Evolutionary conservation across 305 asterid genomes (phyloP).

Genomic region (Solanum aculeatissimum): DNA sequence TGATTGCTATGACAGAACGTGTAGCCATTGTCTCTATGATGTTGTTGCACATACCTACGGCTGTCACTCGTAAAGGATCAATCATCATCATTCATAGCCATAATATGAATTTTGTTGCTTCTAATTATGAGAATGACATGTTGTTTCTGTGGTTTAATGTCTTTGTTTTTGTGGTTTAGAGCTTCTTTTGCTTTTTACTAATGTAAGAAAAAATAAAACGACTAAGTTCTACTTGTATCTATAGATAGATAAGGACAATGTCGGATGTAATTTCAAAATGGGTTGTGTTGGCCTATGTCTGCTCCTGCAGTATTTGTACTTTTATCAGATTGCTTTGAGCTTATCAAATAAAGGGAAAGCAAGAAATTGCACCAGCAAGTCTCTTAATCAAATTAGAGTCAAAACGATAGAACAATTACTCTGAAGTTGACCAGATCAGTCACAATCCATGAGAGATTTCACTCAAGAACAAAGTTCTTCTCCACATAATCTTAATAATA

Average conservation of each 20-base stretch:
- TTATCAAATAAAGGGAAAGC: no score
- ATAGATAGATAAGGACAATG: not conserved
- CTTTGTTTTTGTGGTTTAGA: not conserved
- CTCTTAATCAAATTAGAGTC: no score
- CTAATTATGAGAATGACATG: not conserved
- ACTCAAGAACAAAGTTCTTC: slow-evolving; percentile 46
- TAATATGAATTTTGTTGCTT: not conserved
- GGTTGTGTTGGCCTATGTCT: not conserved
- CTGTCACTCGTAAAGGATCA: not conserved
- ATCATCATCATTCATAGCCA: not conserved
- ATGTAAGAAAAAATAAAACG: not conserved
- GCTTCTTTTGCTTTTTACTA: not conserved
- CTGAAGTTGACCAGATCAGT: no score
- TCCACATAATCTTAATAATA: slow-evolving; percentile 80
- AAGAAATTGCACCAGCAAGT: no score
- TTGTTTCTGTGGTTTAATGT: not conserved
- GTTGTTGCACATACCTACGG: not conserved
- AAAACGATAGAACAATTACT: no score
- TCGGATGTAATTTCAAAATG: not conserved
- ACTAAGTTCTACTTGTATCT: not conserved
- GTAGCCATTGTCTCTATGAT: not conserved
- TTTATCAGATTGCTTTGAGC: no score
- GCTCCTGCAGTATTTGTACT: not conserved
- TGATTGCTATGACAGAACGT: not conserved
- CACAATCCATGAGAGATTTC: no score